Percentiles rank a stretch among this genome's conserved stretches.
These are phyloP conservation scores for Emericellopsis cladophorae DNA, from an alignment of 2,329 filamentous ascomycete genomes.

Conservation along the genomic window DNA sequence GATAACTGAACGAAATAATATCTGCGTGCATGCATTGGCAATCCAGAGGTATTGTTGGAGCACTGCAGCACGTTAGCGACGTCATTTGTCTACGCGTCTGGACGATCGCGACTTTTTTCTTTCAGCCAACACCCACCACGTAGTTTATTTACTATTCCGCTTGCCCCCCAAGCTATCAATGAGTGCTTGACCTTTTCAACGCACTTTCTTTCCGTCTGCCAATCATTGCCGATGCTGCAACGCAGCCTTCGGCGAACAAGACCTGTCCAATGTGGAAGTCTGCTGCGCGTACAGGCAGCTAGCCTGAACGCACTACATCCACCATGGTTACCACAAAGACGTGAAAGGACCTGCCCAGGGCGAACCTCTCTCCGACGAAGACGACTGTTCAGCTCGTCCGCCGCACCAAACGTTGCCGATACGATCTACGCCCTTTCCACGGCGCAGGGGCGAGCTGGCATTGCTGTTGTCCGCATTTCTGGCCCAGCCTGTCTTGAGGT, in stretches of 20 bases:
- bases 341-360: not conserved
- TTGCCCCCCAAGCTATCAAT: too few relatives aligned
- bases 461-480: slow-evolving; percentile 81
- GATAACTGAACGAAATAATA: too few relatives aligned
- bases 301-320: slow-evolving; percentile 2
- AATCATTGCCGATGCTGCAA: slow-evolving; percentile 4
- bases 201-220: too few relatives aligned
- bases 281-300: not conserved
- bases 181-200: too few relatives aligned
- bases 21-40: too few relatives aligned
- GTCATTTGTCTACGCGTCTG: too few relatives aligned
- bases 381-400: slow-evolving; percentile 1
- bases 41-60: too few relatives aligned
- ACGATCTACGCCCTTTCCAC: slow-evolving; percentile 94
- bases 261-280: slow-evolving; percentile 2
- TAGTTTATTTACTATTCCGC: too few relatives aligned
- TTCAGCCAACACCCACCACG: too few relatives aligned
- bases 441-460: slow-evolving; percentile 72
- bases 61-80: too few relatives aligned
- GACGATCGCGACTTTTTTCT: too few relatives aligned
- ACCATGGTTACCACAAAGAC: not conserved
- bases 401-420: slow-evolving; percentile 18
- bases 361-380: not conserved
- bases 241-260: slow-evolving; percentile 2
- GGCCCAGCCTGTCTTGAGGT: slow-evolving; percentile 63